Conservation (phyloP, 2,329 filamentous ascomycete genomes). For the Neopestalotiopsis rosae region DNA sequence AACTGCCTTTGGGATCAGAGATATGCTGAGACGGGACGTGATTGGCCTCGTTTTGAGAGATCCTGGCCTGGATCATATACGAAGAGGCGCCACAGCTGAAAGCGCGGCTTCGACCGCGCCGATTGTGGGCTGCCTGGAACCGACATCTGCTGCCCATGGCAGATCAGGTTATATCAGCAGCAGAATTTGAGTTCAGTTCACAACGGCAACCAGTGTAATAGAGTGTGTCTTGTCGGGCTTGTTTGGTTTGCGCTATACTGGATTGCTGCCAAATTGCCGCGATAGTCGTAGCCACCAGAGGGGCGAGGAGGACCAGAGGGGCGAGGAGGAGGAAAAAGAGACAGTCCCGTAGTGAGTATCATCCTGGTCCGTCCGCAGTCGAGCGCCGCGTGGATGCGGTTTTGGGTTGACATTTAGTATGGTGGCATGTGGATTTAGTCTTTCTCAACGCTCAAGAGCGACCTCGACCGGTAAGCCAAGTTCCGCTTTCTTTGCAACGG, state of each 20-base stretch:
- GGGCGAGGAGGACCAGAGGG: neutral
- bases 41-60: slow-evolving; percentile 34
- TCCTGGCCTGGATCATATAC: slow-evolving; percentile 32
- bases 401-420: neutral
- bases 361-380: slow-evolving; percentile 5
- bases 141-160: slow-evolving; percentile 17
- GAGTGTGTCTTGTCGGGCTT: neutral
- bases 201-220: slow-evolving; percentile 7
- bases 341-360: slow-evolving; percentile 12
- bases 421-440: slow-evolving; percentile 12
- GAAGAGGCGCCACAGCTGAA: slow-evolving; percentile 45
- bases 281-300: slow-evolving; percentile 13
- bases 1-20: slow-evolving; percentile 30
- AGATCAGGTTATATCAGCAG: slow-evolving; percentile 6
- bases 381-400: neutral
- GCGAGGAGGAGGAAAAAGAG: neutral
- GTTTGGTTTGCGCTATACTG: slow-evolving; percentile 2
- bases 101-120: slow-evolving; percentile 18
- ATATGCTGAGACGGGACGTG: slow-evolving; percentile 26
- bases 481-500: slow-evolving; percentile 10
- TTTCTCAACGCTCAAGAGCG: slow-evolving; percentile 10
- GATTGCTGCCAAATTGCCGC: slow-evolving; percentile 20
- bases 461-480: slow-evolving; percentile 14
- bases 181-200: slow-evolving; percentile 10
- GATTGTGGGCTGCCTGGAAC: neutral